Conservation (phyloP, 2,329 filamentous ascomycete genomes). For the Talaromyces sp. region DNA sequence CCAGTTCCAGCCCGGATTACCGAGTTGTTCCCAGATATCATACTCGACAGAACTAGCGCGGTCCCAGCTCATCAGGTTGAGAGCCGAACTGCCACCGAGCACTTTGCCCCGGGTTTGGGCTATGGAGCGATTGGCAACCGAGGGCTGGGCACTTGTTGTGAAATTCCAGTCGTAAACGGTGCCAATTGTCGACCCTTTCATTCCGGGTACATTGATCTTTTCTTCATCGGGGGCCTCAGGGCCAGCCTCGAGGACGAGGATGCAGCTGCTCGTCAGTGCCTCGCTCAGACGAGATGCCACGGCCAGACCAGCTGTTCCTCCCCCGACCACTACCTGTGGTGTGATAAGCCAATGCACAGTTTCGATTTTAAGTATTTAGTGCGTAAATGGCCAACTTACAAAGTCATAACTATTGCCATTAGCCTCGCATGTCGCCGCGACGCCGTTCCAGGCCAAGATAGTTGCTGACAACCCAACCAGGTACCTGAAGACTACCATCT, state of each 20-base stretch:
- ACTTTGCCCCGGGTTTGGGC: background rate
- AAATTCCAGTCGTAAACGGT: conserved; percentile 1
- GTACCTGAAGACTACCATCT: background rate
- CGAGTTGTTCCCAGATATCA: conserved; percentile 1
- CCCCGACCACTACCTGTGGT: conserved; percentile 13
- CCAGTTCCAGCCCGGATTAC: conserved; percentile 1
- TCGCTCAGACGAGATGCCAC: conserved; percentile 21
- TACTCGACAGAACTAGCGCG: background rate
- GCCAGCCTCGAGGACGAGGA: conserved; percentile 6
- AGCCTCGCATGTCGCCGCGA: background rate
- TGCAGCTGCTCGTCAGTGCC: conserved; percentile 3
- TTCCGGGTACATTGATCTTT: background rate
- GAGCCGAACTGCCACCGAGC: conserved; percentile 1
- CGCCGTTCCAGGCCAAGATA: background rate
- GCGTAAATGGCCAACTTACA: background rate
- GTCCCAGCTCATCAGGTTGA: background rate
- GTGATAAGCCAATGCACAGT: background rate
- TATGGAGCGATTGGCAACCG: background rate
- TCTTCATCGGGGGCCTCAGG: background rate
- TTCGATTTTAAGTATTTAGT: background rate
- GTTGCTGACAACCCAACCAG: background rate
- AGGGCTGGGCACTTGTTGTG: background rate
- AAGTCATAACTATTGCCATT: background rate
- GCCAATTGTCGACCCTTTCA: background rate
- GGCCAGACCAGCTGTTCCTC: conserved; percentile 19